A percentile compares a stretch with the other conserved stretches of the same genome.
Evolutionary conservation across 2,329 filamentous ascomycete genomes (phyloP).

Genomic region (Epichloe hybrida): DNA sequence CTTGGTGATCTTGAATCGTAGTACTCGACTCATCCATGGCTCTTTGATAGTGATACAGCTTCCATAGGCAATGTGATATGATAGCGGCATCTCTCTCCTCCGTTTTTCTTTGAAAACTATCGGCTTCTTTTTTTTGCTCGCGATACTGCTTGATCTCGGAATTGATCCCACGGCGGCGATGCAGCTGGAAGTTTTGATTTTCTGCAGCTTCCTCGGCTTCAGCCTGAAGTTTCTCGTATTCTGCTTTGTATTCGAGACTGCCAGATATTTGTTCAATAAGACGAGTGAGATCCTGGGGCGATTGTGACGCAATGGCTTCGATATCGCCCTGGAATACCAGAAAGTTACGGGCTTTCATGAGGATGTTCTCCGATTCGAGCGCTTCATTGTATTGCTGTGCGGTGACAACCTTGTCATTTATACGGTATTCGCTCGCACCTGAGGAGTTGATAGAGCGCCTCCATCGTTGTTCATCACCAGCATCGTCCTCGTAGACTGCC

Average conservation of each 20-base stretch:
- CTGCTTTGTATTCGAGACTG: constrained; percentile 83
- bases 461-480: constrained; percentile 89
- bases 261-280: constrained; percentile 97
- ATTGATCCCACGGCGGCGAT: constrained; percentile 85
- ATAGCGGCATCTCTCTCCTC: constrained; percentile 84
- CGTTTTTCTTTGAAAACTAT: constrained; percentile 82
- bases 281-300: constrained; percentile 81
- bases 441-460: constrained; percentile 84
- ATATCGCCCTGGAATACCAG: constrained; percentile 97
- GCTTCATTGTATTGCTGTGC: constrained; percentile 89
- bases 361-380: constrained; percentile 84
- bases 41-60: constrained; percentile 87
- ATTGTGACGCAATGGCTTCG: constrained; percentile 90
- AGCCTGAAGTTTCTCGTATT: constrained; percentile 82
- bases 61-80: constrained; percentile 90
- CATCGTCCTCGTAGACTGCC: constrained; percentile 97
- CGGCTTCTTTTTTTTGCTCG: constrained; percentile 85
- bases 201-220: constrained; percentile 80
- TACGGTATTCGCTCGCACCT: constrained; percentile 88
- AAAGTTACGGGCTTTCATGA: constrained; percentile 97
- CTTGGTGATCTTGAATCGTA: constrained; percentile 85
- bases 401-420: constrained; percentile 82
- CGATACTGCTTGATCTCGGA: constrained; percentile 96
- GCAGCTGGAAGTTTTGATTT: constrained; percentile 76
- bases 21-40: constrained; percentile 84